phyloP scores from a whole-genome alignment of 306 rosid species.

The Vicia villosa region DNA sequence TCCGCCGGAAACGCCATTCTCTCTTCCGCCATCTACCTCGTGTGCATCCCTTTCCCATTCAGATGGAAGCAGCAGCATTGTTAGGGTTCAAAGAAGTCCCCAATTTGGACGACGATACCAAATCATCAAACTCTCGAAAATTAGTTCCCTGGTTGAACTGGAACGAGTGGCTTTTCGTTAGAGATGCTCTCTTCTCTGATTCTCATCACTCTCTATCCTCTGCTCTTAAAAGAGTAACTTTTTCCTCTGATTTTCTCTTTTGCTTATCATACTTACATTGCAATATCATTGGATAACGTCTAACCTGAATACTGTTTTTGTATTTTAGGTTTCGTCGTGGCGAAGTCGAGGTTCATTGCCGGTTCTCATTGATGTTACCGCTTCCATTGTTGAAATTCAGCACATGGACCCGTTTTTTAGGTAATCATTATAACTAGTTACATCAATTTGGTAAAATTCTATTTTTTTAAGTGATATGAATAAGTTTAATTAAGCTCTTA shows the following conservation, averaged over 20 bases:
- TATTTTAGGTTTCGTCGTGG: constrained; percentile 74
- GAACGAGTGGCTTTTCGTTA: constrained; percentile 87
- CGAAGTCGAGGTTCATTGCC: constrained; percentile 88
- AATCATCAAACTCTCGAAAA: constrained; percentile 41
- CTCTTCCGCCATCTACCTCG: no score
- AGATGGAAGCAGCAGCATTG: constrained; percentile 49
- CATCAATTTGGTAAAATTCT: not conserved
- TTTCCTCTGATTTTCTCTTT: not conserved
- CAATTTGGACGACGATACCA: constrained; percentile 14
- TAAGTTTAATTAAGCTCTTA: not conserved
- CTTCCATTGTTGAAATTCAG: constrained; percentile 73
- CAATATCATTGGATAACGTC: not conserved
- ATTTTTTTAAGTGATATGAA: no score
- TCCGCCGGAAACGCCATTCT: not conserved
- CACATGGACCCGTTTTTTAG: constrained; percentile 61
- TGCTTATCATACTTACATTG: not conserved
- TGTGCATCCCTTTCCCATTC: no score
- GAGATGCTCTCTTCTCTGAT: constrained; percentile 63
- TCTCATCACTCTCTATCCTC: constrained; percentile 60
- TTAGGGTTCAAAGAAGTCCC: constrained; percentile 44
- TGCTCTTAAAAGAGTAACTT: constrained; percentile 67
- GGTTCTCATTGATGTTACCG: constrained; percentile 66
- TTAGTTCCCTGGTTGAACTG: constrained; percentile 92
- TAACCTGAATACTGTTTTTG: not conserved
- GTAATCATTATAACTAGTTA: constrained; percentile 39